Evolutionary conservation across 495 filamentous ascomycete genomes (phyloP).

Genomic region (Glonium stellatum): DNA sequence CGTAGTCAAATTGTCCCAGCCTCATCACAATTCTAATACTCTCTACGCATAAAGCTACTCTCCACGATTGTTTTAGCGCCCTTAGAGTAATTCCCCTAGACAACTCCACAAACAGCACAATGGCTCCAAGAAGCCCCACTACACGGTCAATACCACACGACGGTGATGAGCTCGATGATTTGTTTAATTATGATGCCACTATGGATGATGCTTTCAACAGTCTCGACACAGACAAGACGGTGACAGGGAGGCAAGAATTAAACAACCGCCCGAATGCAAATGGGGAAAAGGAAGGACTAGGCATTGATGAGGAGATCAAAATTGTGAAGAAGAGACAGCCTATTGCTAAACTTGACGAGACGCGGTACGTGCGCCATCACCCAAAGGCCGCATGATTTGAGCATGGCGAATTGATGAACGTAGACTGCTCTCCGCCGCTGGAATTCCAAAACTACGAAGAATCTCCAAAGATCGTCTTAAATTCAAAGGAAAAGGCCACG

Average conservation of each 20-base stretch:
- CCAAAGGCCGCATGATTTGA: not conserved
- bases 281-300: conserved; percentile 40
- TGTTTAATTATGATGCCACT: conserved; percentile 60
- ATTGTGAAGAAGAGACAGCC: conserved; percentile 67
- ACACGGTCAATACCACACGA: not conserved
- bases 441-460: conserved; percentile 73
- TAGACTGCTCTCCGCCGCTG: conserved; percentile 69
- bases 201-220: conserved; percentile 45
- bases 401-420: not conserved
- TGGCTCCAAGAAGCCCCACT: not conserved
- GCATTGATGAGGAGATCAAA: conserved; percentile 81
- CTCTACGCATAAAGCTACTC: too few relatives aligned
- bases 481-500: conserved; percentile 89
- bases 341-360: conserved; percentile 79
- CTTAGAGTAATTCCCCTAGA: not conserved
- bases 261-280: conserved; percentile 19
- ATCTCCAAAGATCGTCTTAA: conserved; percentile 63
- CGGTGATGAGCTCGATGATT: conserved; percentile 46
- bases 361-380: conserved; percentile 45
- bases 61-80: not conserved
- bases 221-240: conserved; percentile 33
- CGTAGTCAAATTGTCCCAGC: too few relatives aligned
- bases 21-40: too few relatives aligned
- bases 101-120: not conserved
- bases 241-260: conserved; percentile 8